Evolutionary conservation across 179 eudicot species (phyloP).

Genomic region (Beta lomatogona): DNA sequence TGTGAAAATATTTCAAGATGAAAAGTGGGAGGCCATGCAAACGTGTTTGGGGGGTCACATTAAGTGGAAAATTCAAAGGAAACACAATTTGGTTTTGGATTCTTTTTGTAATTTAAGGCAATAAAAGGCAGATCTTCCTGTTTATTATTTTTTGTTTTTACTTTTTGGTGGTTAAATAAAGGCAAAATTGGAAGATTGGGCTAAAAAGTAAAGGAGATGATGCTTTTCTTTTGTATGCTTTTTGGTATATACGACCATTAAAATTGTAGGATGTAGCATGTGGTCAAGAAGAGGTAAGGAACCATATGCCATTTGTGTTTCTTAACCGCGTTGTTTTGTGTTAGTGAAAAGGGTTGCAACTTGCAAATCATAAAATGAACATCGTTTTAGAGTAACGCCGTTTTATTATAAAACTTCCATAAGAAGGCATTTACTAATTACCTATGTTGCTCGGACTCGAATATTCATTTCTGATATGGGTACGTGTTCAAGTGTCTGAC

Average conservation of each 20-base stretch:
- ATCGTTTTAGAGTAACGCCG: not conserved
- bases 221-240: slow-evolving; percentile 27
- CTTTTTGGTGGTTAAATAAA: slow-evolving; percentile 15
- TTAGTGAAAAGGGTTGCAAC: slow-evolving; percentile 12
- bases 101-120: slow-evolving; percentile 19
- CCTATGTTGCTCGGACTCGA: too few relatives aligned
- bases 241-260: slow-evolving; percentile 17
- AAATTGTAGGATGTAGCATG: not conserved
- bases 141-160: not conserved
- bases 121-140: not conserved
- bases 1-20: slow-evolving; percentile 7
- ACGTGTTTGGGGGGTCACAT: slow-evolving; percentile 2
- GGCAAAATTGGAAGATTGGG: not conserved
- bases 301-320: slow-evolving; percentile 22
- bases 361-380: not conserved
- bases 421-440: too few relatives aligned
- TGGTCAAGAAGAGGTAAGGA: slow-evolving; percentile 24
- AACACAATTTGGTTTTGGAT: slow-evolving; percentile 1
- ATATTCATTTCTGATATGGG: too few relatives aligned
- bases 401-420: too few relatives aligned
- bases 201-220: slow-evolving; percentile 12
- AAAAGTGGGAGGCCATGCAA: slow-evolving; percentile 21
- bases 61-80: slow-evolving; percentile 32
- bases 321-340: slow-evolving; percentile 38
- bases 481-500: too few relatives aligned